phyloP scores from a whole-genome alignment of 768 basidiomycete genomes.

The Postia placenta region DNA sequence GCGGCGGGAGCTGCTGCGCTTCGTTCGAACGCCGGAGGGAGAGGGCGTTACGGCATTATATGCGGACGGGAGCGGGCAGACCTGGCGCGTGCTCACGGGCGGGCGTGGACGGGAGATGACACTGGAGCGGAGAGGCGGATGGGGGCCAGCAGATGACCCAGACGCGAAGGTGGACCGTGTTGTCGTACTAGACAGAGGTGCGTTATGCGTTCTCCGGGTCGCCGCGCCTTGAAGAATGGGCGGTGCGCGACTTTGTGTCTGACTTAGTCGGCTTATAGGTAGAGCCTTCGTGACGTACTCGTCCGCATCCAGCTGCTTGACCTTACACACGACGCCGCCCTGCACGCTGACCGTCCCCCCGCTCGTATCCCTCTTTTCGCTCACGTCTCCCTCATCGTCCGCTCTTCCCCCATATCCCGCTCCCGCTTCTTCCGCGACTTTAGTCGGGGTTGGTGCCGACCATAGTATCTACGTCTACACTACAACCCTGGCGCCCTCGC shows the following conservation, averaged over 20 bases:
- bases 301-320: constrained; percentile 39
- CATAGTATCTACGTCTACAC: constrained; percentile 54
- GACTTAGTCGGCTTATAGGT: constrained; percentile 34
- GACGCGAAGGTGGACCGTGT: constrained; percentile 47
- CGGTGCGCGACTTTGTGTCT: not conserved
- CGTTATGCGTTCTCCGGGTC: constrained; percentile 11
- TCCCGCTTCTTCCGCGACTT: constrained; percentile 39
- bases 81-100: constrained; percentile 48
- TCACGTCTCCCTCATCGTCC: constrained; percentile 47
- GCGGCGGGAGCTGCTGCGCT: constrained; percentile 42
- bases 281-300: constrained; percentile 54
- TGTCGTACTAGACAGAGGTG: constrained; percentile 67
- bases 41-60: constrained; percentile 66
- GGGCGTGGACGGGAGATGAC: constrained; percentile 30
- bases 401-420: constrained; percentile 5
- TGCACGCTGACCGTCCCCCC: constrained; percentile 39
- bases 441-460: constrained; percentile 60
- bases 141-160: constrained; percentile 24
- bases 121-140: constrained; percentile 43
- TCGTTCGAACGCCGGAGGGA: constrained; percentile 78
- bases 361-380: constrained; percentile 58
- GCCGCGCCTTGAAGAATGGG: not conserved
- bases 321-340: constrained; percentile 46
- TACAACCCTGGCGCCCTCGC: constrained; percentile 7
- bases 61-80: constrained; percentile 50